Evolutionary conservation across 768 basidiomycete genomes (phyloP), one percentile per base, ranked within the genome.

Genomic region (Boletus vermiculosoides): DNA sequence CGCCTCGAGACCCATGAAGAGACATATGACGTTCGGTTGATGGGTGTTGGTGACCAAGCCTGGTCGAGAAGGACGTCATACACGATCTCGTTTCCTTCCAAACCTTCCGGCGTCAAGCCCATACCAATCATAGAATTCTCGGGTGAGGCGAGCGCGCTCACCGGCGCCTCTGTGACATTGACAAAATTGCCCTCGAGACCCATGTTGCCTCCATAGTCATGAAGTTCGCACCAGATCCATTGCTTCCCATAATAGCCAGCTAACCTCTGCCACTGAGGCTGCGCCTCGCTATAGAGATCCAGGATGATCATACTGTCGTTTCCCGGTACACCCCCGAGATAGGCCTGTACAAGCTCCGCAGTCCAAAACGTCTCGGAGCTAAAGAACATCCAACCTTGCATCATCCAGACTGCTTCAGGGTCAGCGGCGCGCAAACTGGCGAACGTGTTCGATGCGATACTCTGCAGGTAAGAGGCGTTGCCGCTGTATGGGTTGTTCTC

Each of bases 321-420:
- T 3, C 63, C 70, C 12, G 73, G 66, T 9, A 73, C 73, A 30
- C 76, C 76, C 18, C 71, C 70, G 11, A 78, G 71, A 62, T 73
- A 78, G 5, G 76, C 75, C 41, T 70, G 64, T 46, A 77, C 68
- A 50, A 71, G 74, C 2, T 76, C 76, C 34, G 69, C 46, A 20
- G 73, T 76, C 76, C 76, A 78, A 63, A 77, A 78, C 1, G 66
- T 37, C 28, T 66, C 63, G 45, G 63, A 65, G 44, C 64, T 66
- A 57, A 71, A 76, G 64, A 77, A 77, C 50, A 77, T 60, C 77
- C 77, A 78, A 18, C 75, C 77, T 39, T 78, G 77, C 71, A 77
- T 72, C 55, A 78, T 65, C 77, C 76, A 77, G 12, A 72, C 49
- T 8, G 77, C 76, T 37, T 76, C 66, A 3, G 77, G 71, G 44